Conservation (phyloP, 2,329 filamentous ascomycete species). For the Curvularia lunata region DNA sequence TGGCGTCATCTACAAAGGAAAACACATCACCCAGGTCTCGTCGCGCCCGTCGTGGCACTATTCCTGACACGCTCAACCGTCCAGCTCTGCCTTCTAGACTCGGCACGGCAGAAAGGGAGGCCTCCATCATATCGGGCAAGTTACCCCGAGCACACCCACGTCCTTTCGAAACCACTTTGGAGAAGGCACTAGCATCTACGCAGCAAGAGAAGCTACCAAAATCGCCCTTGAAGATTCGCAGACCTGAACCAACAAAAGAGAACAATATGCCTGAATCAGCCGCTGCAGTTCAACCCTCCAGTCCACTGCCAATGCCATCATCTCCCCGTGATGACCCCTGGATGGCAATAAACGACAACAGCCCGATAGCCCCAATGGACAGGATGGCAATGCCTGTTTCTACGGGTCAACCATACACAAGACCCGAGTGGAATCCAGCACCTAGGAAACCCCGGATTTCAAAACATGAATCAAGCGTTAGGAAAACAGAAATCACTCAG, state of each 20-base stretch:
- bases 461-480: constrained; percentile 25
- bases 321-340: constrained; percentile 41
- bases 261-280: constrained; percentile 31
- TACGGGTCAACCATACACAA: constrained; percentile 35
- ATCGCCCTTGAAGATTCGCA: constrained; percentile 32
- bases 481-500: constrained; percentile 10
- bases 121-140: constrained; percentile 30
- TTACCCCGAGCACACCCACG: constrained; percentile 22
- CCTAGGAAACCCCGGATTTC: constrained; percentile 27
- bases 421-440: constrained; percentile 31
- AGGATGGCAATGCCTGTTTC: constrained; percentile 43
- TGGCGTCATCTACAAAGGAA: constrained; percentile 37
- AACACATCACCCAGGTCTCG: constrained; percentile 38
- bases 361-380: constrained; percentile 38
- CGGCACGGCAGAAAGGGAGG: constrained; percentile 28
- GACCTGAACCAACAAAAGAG: constrained; percentile 26
- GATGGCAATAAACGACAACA: constrained; percentile 40
- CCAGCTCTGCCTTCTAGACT: constrained; percentile 20
- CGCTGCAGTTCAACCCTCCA: constrained; percentile 29
- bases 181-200: constrained; percentile 17
- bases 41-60: constrained; percentile 30
- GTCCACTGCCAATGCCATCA: constrained; percentile 42
- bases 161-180: constrained; percentile 14
- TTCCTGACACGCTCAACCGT: constrained; percentile 27
- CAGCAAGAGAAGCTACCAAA: constrained; percentile 21